A percentile compares a stretch with the other conserved stretches of the same genome.
phyloP scores from a whole-genome alignment of 768 basidiomycete species.

The Tylopilus cervinicoccineus region DNA sequence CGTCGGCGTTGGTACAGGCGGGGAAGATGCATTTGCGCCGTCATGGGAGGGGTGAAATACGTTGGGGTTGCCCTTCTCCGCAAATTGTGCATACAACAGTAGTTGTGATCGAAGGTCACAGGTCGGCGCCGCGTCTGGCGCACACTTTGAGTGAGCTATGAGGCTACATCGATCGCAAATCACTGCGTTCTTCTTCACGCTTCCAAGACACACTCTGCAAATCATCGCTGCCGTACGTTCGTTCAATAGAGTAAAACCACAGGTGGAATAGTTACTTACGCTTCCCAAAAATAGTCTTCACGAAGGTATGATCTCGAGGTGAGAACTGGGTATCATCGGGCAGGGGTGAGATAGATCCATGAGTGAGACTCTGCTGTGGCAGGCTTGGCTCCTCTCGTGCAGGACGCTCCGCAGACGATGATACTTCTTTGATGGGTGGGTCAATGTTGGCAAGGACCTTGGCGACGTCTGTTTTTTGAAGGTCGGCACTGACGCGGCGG shows the following conservation, averaged over 20 bases:
- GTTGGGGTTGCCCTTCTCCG: conserved; percentile 61
- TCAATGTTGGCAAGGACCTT: conserved; percentile 48
- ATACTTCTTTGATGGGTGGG: conserved; percentile 27
- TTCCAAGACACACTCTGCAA: conserved; percentile 78
- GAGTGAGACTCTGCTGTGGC: conserved; percentile 37
- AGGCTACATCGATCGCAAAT: conserved; percentile 88
- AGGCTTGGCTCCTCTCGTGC: conserved; percentile 39
- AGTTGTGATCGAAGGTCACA: conserved; percentile 82
- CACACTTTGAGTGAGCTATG: conserved; percentile 80
- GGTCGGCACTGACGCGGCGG: conserved; percentile 83
- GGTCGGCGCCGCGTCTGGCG: conserved; percentile 66
- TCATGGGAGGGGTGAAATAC: conserved; percentile 53
- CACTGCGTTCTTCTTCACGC: conserved; percentile 82
- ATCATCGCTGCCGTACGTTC: conserved; percentile 57
- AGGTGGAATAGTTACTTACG: conserved; percentile 49
- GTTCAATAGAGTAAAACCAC: conserved; percentile 1
- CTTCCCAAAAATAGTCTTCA: conserved; percentile 91
- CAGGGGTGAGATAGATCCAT: conserved; percentile 31
- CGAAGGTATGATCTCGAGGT: conserved; percentile 74
- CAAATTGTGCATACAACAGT: conserved; percentile 74
- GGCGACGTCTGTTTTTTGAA: conserved; percentile 66
- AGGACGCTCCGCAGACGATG: conserved; percentile 44
- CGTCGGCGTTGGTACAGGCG: conserved; percentile 20
- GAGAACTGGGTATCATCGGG: conserved; percentile 41
- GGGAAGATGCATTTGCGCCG: conserved; percentile 22